Percentiles rank a stretch among this genome's conserved stretches.
phyloP scores from a whole-genome alignment of 2,329 filamentous ascomycete genomes.

The Scytalidium lignicola region DNA sequence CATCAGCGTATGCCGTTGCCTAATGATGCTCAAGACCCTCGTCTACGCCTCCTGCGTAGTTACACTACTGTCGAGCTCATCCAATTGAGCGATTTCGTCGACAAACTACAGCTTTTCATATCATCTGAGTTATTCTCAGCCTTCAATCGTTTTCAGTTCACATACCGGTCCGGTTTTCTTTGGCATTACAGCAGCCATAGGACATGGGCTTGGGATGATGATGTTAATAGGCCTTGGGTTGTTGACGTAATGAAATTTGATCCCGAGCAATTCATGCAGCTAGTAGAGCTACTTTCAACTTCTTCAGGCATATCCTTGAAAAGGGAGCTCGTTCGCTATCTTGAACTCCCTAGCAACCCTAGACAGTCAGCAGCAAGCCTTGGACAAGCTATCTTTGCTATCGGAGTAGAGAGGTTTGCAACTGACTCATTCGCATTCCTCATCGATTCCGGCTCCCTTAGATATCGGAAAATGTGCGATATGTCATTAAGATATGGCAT shows the following conservation, averaged over 20 bases:
- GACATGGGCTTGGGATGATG: not conserved
- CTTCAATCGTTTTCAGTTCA: not conserved
- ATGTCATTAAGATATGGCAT: not conserved
- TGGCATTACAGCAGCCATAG: not conserved
- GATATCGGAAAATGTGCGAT: not conserved
- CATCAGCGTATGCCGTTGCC: not conserved
- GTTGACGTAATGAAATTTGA: not conserved
- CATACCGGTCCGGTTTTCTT: not conserved
- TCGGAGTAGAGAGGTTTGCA: not conserved
- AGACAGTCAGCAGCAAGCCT: not conserved
- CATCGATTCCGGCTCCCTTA: not conserved
- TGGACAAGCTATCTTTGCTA: not conserved
- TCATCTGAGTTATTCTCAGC: not conserved
- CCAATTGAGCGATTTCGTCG: conserved; percentile 23
- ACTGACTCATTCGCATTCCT: not conserved
- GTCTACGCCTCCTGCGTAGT: conserved; percentile 21
- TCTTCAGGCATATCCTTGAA: not conserved
- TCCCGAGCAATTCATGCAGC: not conserved
- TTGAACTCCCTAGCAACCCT: not conserved
- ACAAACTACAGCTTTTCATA: conserved; percentile 15
- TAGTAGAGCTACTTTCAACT: not conserved
- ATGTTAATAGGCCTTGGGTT: not conserved
- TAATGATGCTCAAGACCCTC: conserved; percentile 16
- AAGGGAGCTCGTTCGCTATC: not conserved
- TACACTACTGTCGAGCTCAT: conserved; percentile 21